Evolutionary conservation across 345 rosid genomes (phyloP).

Genomic region (Camelina sativa): DNA sequence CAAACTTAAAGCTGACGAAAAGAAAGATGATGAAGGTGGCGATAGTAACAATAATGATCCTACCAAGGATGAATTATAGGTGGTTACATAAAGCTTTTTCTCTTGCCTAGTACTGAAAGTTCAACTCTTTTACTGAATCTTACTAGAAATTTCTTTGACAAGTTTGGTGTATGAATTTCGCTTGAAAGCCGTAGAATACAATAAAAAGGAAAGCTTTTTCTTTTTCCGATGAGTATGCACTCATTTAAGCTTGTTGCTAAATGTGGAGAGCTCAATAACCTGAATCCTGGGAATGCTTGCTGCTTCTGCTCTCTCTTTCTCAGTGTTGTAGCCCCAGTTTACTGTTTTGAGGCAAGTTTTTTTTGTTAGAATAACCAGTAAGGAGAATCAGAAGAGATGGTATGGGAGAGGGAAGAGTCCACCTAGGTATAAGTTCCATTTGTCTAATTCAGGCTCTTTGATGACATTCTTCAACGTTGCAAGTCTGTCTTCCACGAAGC

Average conservation of each 20-base stretch:
- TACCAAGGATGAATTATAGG: conserved; percentile 66
- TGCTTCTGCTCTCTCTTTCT: conserved; percentile 84
- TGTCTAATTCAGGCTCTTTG: conserved; percentile 79
- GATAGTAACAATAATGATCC: conserved; percentile 30
- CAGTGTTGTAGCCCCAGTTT: conserved; percentile 47
- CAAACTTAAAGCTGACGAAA: conserved; percentile 47
- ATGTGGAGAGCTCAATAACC: conserved; percentile 74
- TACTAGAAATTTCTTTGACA: conserved; percentile 27
- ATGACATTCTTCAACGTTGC: conserved; percentile 91
- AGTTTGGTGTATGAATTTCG: background rate
- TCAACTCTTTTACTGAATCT: conserved; percentile 8
- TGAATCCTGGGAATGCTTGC: conserved; percentile 69
- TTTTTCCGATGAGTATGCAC: background rate
- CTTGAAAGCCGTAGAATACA: conserved; percentile 19
- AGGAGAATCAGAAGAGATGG: conserved; percentile 4
- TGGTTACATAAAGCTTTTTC: conserved; percentile 12
- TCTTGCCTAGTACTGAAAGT: background rate
- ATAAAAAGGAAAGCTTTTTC: conserved; percentile 21
- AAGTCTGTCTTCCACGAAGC: conserved; percentile 94
- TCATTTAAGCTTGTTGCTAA: conserved; percentile 80
- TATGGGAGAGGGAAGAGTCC: background rate
- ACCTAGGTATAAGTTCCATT: conserved; percentile 88
- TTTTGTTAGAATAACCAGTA: background rate
- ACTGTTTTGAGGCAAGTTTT: conserved; percentile 20
- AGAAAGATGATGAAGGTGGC: conserved; percentile 21